phyloP scores from a whole-genome alignment of 768 basidiomycete genomes.

The Suillus spraguei region DNA sequence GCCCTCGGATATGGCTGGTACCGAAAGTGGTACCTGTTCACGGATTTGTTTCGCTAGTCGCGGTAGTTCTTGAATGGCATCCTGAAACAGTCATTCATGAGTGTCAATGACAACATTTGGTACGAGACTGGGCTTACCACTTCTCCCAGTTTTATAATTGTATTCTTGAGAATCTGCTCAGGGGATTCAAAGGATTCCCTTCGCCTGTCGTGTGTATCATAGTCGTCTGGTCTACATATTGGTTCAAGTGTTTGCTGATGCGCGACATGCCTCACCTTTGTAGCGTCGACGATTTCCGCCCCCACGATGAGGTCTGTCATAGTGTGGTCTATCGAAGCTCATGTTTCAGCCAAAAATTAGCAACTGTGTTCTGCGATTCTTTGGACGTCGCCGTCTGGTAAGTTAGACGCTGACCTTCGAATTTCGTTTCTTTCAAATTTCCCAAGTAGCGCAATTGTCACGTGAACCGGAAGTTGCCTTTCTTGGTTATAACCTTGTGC shows the following conservation, averaged over 20 bases:
- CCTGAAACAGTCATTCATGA: conserved; percentile 43
- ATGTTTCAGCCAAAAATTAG: conserved; percentile 33
- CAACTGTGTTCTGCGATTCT: conserved; percentile 13
- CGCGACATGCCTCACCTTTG: conserved; percentile 48
- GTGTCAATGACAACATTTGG: conserved; percentile 3
- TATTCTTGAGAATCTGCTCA: conserved; percentile 66
- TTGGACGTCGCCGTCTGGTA: conserved; percentile 13
- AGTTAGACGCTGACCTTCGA: conserved; percentile 8
- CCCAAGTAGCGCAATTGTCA: neutral
- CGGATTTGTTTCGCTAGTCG: conserved; percentile 67
- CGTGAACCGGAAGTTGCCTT: conserved; percentile 1
- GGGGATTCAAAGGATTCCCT: conserved; percentile 68
- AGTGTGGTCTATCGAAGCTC: conserved; percentile 59
- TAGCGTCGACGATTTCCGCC: conserved; percentile 49
- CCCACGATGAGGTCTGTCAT: conserved; percentile 51
- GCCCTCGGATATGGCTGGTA: conserved; percentile 71
- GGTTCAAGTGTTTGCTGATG: conserved; percentile 1
- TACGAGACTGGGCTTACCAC: conserved; percentile 56
- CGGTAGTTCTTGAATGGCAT: conserved; percentile 68
- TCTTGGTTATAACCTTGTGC: neutral
- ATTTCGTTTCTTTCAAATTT: conserved; percentile 6
- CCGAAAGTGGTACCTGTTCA: conserved; percentile 55
- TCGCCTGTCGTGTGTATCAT: conserved; percentile 59
- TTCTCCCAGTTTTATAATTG: conserved; percentile 78
- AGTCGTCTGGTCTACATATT: conserved; percentile 53